phyloP scores from a whole-genome alignment of 129 eudicot genomes.

The Silybum marianum region DNA sequence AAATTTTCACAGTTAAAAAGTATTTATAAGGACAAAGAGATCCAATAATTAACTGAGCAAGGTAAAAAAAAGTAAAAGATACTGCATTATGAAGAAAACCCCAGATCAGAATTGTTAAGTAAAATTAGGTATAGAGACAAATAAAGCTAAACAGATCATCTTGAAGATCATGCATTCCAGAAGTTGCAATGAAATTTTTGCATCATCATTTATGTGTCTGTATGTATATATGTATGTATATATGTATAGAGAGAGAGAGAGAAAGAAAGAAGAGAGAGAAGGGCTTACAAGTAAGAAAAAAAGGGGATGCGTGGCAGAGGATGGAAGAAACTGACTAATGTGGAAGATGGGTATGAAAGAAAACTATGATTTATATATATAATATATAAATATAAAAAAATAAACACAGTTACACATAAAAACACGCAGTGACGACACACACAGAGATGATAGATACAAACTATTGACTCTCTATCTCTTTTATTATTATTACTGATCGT shows the following conservation, averaged over 20 bases:
- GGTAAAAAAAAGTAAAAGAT: conserved; percentile 11
- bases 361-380: neutral
- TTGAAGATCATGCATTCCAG: conserved; percentile 34
- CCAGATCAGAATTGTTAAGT: conserved; percentile 31
- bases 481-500: conserved; percentile 23
- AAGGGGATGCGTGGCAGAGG: conserved; percentile 63
- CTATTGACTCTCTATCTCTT: conserved; percentile 25
- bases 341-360: conserved; percentile 59
- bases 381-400: neutral
- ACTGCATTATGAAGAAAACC: conserved; percentile 37
- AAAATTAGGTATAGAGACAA: conserved; percentile 20
- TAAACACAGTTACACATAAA: neutral
- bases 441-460: conserved; percentile 18
- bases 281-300: conserved; percentile 58
- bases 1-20: conserved; percentile 9
- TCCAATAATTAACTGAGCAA: conserved; percentile 23
- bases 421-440: conserved; percentile 18
- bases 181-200: conserved; percentile 23
- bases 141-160: conserved; percentile 23
- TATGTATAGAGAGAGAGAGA: neutral
- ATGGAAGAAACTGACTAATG: conserved; percentile 56
- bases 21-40: conserved; percentile 15
- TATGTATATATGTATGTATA: neutral
- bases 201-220: conserved; percentile 11
- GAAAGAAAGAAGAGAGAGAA: conserved; percentile 29